Evolutionary conservation across 2,329 filamentous ascomycete genomes (phyloP), one percentile per base, ranked within the genome.

Genomic region (Diplocarpon rosae): DNA sequence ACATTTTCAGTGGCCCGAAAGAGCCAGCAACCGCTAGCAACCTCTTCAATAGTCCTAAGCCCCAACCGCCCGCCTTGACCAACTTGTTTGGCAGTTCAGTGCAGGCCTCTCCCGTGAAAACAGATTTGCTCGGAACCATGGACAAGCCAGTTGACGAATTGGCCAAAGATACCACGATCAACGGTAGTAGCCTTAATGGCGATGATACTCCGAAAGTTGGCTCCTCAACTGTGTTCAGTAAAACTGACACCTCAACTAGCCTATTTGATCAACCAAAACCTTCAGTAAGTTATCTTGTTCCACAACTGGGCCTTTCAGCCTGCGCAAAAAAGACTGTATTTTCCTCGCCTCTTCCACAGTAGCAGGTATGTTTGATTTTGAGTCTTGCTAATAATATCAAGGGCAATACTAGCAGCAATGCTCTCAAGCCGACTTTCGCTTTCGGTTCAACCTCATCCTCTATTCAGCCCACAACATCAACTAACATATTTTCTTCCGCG

Each of bases 71-170:
- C 2, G 14, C 43, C 8, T 12, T 28, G 3, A 31, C 29, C 11
- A 39, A 39, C 28, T 16, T 45, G 13, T 45, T 48, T 42, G 40
- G 42, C 20, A 43, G 36, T 14, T 12, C 43, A 33, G 37, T 38
- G 17, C 35, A 42, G 20, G 36, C 29, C 29, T n/a, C 42, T 7
- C 34, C 33, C 12, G 33, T 43, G 15, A 41, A 41, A 15, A 43
- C 34, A 7, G 46, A 51, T 15, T 27, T 51, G 12, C 53, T 56
- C 29, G 46, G 48, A 32, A 50, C 46, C 36, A 42, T 56, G 16
- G 54, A 53, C 33, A 52, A 55, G 42, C 49, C 54, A 20, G 45
- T 55, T 16, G 45, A 47, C 40, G 39, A 48, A 12, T 43, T 42
- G 12, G 37, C 47, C 16, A 40, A 46, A 9, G 33, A 52, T 20